Evolutionary conservation across 2,329 filamentous ascomycete genomes (phyloP).

Genomic region (Aspergillus pseudoviridinutans): DNA sequence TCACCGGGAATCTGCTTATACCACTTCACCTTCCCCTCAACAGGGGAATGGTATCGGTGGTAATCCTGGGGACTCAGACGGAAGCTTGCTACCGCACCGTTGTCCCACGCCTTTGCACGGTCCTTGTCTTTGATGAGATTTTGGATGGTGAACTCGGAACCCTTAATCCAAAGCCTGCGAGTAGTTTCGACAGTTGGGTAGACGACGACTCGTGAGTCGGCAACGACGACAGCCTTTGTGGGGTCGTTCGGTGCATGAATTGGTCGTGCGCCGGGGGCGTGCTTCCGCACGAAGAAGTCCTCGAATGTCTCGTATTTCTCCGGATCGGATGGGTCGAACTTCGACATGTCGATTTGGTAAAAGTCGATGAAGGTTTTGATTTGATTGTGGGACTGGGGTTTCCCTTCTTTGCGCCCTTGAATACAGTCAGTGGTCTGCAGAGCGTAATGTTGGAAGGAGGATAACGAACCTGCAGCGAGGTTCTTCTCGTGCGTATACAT

Average conservation of each 20-base stretch:
- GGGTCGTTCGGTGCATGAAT: slow-evolving; percentile 27
- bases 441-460: too few species aligned
- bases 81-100: slow-evolving; percentile 40
- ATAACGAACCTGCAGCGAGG: slow-evolving; percentile 23
- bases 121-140: slow-evolving; percentile 36
- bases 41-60: slow-evolving; percentile 45
- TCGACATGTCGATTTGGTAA: slow-evolving; percentile 19
- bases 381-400: slow-evolving; percentile 26
- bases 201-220: slow-evolving; percentile 37
- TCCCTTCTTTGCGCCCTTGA: slow-evolving; percentile 20
- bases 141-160: slow-evolving; percentile 40
- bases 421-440: not conserved
- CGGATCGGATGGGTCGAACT: slow-evolving; percentile 37
- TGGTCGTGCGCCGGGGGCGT: slow-evolving; percentile 32
- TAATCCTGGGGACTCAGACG: slow-evolving; percentile 45
- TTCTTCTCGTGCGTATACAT: slow-evolving; percentile 37
- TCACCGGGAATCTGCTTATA: slow-evolving; percentile 40
- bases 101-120: slow-evolving; percentile 29
- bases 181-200: slow-evolving; percentile 33
- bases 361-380: slow-evolving; percentile 31
- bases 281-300: slow-evolving; percentile 38
- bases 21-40: slow-evolving; percentile 36
- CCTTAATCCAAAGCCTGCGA: slow-evolving; percentile 42
- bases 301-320: slow-evolving; percentile 34
- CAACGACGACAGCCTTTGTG: slow-evolving; percentile 27